These are phyloP conservation scores for Monosporascus sp. DNA, from an alignment of 2,329 filamentous ascomycete species.

Conservation along the genomic window DNA sequence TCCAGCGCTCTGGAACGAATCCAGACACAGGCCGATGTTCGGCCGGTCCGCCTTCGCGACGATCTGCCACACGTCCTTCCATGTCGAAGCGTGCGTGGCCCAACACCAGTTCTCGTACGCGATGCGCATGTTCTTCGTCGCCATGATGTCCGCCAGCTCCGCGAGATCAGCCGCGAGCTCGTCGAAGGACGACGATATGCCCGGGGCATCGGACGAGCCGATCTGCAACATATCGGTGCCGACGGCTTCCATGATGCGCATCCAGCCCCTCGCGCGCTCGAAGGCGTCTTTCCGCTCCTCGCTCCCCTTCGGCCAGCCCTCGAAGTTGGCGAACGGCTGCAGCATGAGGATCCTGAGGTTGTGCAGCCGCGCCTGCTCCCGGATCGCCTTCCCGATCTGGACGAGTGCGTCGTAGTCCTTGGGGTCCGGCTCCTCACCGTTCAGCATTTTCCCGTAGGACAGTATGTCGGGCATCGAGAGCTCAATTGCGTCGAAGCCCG, in stretches of 20 bases:
- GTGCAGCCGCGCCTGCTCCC: conserved; percentile 46
- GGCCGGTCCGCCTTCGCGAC: conserved; percentile 54
- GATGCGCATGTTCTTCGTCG: conserved; percentile 50
- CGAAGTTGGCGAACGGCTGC: conserved; percentile 72
- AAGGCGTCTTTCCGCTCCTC: conserved; percentile 58
- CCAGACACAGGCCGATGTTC: conserved; percentile 70
- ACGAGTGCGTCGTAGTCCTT: conserved; percentile 56
- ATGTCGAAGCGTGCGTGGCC: conserved; percentile 63
- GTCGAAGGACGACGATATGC: conserved; percentile 44
- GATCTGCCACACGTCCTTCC: conserved; percentile 66
- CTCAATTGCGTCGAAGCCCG: conserved; percentile 65
- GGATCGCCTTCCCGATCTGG: conserved; percentile 48
- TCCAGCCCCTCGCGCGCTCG: conserved; percentile 58
- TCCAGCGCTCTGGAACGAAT: conserved; percentile 71
- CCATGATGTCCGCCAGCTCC: conserved; percentile 58
- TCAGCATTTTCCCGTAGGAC: conserved; percentile 47
- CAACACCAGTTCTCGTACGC: conserved; percentile 84
- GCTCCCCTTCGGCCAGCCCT: conserved; percentile 61
- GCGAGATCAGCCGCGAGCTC: conserved; percentile 56
- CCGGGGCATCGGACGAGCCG: conserved; percentile 56
- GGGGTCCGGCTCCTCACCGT: conserved; percentile 44
- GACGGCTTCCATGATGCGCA: conserved; percentile 63
- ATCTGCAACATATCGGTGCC: conserved; percentile 69
- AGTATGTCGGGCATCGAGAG: conserved; percentile 69
- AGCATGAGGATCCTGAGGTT: conserved; percentile 61